phyloP scores from a whole-genome alignment of 768 basidiomycete species.

The Scleroderma bovista region DNA sequence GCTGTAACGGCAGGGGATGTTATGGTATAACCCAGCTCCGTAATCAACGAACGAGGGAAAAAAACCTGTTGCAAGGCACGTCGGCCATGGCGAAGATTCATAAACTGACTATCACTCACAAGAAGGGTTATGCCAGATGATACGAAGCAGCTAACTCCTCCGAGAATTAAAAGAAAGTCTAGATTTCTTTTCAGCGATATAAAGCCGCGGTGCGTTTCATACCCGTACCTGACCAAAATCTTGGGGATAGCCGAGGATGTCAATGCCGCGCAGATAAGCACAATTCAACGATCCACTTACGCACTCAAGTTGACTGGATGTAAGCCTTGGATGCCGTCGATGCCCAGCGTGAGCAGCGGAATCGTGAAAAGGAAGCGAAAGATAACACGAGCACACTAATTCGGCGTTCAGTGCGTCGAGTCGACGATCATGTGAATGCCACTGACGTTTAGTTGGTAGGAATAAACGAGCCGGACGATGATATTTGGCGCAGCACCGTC shows the following conservation, averaged over 20 bases:
- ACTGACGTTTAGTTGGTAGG: conserved; percentile 74
- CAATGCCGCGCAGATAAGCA: neutral
- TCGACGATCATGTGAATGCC: conserved; percentile 2
- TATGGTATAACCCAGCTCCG: conserved; percentile 55
- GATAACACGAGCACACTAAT: conserved; percentile 60
- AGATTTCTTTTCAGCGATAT: conserved; percentile 1
- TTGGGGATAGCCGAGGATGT: conserved; percentile 17
- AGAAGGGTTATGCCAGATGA: conserved; percentile 79
- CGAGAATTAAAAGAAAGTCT: conserved; percentile 70
- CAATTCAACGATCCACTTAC: conserved; percentile 37
- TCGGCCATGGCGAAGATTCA: neutral
- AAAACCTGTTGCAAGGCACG: conserved; percentile 45
- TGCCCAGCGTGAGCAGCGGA: conserved; percentile 59
- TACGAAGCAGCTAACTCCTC: conserved; percentile 69
- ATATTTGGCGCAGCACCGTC: conserved; percentile 74
- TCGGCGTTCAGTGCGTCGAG: neutral
- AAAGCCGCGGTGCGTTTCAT: neutral
- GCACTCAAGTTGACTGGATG: conserved; percentile 47
- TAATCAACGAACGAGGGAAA: conserved; percentile 69
- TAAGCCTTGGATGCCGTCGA: conserved; percentile 53
- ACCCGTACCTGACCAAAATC: conserved; percentile 55
- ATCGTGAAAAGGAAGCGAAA: conserved; percentile 73
- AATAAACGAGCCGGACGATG: conserved; percentile 66
- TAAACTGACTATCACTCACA: conserved; percentile 36
- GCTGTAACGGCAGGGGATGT: conserved; percentile 22